phyloP scores from a whole-genome alignment of 1,284 basidiomycete genomes.

The Heterobasidion irregulare region DNA sequence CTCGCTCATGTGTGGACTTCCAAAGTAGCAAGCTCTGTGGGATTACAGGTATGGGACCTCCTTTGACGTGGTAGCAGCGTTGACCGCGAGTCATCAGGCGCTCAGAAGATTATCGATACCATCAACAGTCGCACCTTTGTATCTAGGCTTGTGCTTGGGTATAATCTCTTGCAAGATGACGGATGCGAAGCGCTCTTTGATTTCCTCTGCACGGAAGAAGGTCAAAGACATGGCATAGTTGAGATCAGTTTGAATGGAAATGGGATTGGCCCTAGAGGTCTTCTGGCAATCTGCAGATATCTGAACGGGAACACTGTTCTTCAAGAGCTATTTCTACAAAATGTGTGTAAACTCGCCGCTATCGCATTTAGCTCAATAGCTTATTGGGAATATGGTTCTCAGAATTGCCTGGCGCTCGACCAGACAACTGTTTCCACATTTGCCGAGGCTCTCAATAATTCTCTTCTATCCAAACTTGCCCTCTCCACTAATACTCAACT shows the following conservation, averaged over 20 bases:
- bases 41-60: no score
- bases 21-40: no score
- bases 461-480: conserved; percentile 34
- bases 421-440: conserved; percentile 25
- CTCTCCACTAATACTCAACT: conserved; percentile 34
- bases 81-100: conserved; percentile 24
- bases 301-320: conserved; percentile 38
- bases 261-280: conserved; percentile 43
- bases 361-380: conserved; percentile 1
- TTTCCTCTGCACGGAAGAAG: conserved; percentile 42
- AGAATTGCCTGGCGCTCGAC: conserved; percentile 40
- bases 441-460: conserved; percentile 38
- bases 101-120: conserved; percentile 36
- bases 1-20: no score
- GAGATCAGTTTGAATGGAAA: conserved; percentile 54
- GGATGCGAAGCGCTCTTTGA: conserved; percentile 49
- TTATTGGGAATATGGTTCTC: background rate
- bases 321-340: conserved; percentile 42
- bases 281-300: conserved; percentile 45
- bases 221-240: conserved; percentile 36
- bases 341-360: conserved; percentile 32
- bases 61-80: no score
- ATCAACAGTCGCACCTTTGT: conserved; percentile 34
- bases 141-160: conserved; percentile 43
- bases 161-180: conserved; percentile 51